Base-by-base conservation (phyloP, 495 filamentous ascomycete species). In the Neurospora sp. region DNA sequence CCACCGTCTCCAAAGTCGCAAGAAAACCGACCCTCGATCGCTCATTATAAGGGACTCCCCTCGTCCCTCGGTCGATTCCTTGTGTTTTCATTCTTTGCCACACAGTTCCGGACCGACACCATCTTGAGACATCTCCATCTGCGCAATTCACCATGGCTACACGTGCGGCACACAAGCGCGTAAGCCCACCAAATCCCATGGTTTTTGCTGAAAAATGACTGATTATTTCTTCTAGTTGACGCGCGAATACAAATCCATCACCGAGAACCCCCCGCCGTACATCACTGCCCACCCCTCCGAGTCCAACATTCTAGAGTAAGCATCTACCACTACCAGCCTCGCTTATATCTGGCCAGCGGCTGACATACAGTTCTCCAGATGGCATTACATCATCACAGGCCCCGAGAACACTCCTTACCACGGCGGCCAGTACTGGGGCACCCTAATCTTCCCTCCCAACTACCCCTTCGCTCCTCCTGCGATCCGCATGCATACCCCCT, bases 401-500 rank as follows among this genome's bases (percentile, higher is more conserved):
- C 96, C 96, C n/a, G 93, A 95, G 75, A 87, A 91, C 35, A 99
- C 96, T 2, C 95, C 96, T 1, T 99, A 98, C 82, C 90, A 96
- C 78, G 89, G 90, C 82, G 96, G 96, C 44, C 96, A 99, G 80
- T 99, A 98, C 84, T 99, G 96, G 96, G 96, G 96, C 48, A 98
- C 96, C 1, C 84, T 99, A 42, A 91, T 95, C 71, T 99, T 99
- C 81, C 96, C 96, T 35, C 89, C 94, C 10, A 93, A 97, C 84
- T 99, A 99, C 81, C 96, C 96, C 31, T 99, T 97, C 81, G 94
- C 94, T 11, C 96, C 96, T 38, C 96, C 96, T 14, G 94, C 96
- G 6, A 98, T 99, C 82, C 93, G 94, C 75, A 98, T 99, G 96
- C 96, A 98, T 84, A 99, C 96, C 0, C 96, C 96, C 46, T 94